phyloP scores from a whole-genome alignment of 1,284 basidiomycete species.

The Rhodotorula sp. region DNA sequence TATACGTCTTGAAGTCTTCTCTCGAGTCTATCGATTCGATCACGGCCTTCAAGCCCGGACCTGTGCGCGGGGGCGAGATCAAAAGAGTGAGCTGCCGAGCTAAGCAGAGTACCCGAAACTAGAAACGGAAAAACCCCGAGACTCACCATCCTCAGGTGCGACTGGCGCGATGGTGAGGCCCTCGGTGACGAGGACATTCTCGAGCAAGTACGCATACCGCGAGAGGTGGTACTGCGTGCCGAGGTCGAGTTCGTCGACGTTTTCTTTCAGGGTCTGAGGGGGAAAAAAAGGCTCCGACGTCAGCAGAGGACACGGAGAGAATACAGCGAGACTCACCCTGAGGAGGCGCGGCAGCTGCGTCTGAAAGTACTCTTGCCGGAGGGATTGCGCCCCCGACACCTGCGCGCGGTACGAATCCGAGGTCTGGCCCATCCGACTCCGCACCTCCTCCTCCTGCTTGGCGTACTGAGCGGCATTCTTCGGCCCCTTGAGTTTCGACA shows the following conservation, averaged over 20 bases:
- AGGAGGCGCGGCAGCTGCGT: conserved; percentile 91
- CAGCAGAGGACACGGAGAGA: not conserved
- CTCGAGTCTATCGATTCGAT: conserved; percentile 92
- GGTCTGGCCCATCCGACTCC: conserved; percentile 74
- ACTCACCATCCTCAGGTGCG: conserved; percentile 58
- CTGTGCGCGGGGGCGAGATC: conserved; percentile 37
- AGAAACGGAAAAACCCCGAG: not conserved
- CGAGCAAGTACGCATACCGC: conserved; percentile 89
- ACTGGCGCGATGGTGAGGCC: conserved; percentile 74
- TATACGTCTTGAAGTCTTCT: conserved; percentile 89
- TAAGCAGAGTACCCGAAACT: no score
- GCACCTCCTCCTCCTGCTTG: conserved; percentile 90
- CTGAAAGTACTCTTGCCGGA: conserved; percentile 96
- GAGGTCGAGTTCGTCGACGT: conserved; percentile 91
- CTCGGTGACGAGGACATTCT: conserved; percentile 84
- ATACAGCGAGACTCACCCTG: conserved; percentile 57
- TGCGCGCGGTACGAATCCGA: conserved; percentile 89
- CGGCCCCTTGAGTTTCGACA: conserved; percentile 83
- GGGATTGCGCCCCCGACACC: conserved; percentile 81
- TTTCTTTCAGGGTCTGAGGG: conserved; percentile 83
- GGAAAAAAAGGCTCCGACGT: not conserved
- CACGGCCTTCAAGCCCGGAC: conserved; percentile 75
- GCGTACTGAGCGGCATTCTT: conserved; percentile 89
- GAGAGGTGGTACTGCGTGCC: conserved; percentile 96
- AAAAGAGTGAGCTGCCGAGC: no score